A percentile compares a stretch with the other conserved stretches of the same genome.
These are phyloP conservation scores for Amoeboaphelidium protococcarum DNA, from an alignment of 371 early-diverging fungal species.

Conservation along the genomic window DNA sequence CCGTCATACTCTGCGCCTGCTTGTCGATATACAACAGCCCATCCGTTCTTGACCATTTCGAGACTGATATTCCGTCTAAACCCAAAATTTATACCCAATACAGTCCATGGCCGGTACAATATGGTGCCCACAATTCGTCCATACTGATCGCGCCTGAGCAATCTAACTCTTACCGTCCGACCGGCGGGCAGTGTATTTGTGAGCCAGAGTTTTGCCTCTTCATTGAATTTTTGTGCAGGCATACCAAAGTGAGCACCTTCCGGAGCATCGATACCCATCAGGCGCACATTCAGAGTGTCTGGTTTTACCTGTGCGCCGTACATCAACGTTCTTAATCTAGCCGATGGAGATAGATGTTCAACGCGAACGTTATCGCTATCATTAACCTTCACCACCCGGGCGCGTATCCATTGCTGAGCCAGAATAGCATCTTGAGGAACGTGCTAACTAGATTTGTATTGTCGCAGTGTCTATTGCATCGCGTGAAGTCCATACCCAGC, in stretches of 20 bases:
- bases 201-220: slow-evolving; percentile 5
- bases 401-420: too few relatives aligned
- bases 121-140: slow-evolving; percentile 5
- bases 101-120: not conserved
- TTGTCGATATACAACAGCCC: slow-evolving; percentile 8
- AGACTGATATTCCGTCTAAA: slow-evolving; percentile 3
- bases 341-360: too few relatives aligned
- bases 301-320: too few relatives aligned
- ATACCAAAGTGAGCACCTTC: slow-evolving; percentile 5
- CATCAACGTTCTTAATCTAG: too few relatives aligned
- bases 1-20: slow-evolving; percentile 4
- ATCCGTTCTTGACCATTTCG: slow-evolving; percentile 5
- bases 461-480: too few relatives aligned
- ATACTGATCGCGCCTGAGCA: slow-evolving; percentile 5
- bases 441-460: too few relatives aligned
- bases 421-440: too few relatives aligned
- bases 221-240: slow-evolving; percentile 6
- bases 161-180: slow-evolving; percentile 2
- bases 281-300: slow-evolving; percentile 1
- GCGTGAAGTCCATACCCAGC: too few relatives aligned
- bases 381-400: too few relatives aligned
- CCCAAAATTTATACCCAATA: too few relatives aligned
- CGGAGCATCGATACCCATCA: slow-evolving; percentile 10
- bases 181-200: not conserved
- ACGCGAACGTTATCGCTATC: too few relatives aligned